These are phyloP conservation scores for Termitomyces titanicus DNA, from an alignment of 768 basidiomycete genomes.

Conservation along the genomic window DNA sequence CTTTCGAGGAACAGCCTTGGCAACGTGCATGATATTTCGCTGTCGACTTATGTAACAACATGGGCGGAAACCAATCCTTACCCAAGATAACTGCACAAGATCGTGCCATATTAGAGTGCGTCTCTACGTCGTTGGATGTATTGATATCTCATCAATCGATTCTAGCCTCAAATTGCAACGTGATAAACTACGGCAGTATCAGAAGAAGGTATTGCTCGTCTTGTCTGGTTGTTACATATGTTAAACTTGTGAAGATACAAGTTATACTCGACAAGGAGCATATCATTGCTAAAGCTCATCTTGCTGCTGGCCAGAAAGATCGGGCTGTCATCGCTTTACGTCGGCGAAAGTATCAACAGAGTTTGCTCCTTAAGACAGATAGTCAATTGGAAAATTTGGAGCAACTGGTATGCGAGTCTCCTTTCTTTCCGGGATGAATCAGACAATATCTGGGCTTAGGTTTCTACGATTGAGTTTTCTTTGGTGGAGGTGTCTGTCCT, in stretches of 20 bases:
- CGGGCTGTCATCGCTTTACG: constrained; percentile 85
- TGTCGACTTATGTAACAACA: constrained; percentile 21
- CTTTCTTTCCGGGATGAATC: background rate
- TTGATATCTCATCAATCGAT: constrained; percentile 7
- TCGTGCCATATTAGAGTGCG: constrained; percentile 92
- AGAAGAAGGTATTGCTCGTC: constrained; percentile 65
- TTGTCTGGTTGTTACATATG: background rate
- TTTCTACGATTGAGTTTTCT: constrained; percentile 95
- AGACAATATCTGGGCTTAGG: constrained; percentile 43
- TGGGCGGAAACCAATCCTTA: constrained; percentile 70
- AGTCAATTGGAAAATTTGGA: constrained; percentile 85
- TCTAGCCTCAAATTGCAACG: constrained; percentile 90
- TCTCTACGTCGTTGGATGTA: constrained; percentile 17
- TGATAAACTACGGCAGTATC: constrained; percentile 94
- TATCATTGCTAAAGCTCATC: constrained; percentile 81
- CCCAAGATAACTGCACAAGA: constrained; percentile 94
- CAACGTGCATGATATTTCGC: constrained; percentile 1
- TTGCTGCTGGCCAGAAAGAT: constrained; percentile 80
- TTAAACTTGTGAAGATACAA: constrained; percentile 66
- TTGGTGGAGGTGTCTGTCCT: constrained; percentile 89
- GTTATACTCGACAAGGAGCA: constrained; percentile 82
- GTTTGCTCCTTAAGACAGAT: constrained; percentile 84
- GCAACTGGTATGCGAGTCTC: constrained; percentile 61
- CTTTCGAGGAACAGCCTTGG: background rate
- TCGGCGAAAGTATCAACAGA: constrained; percentile 91